Base-by-base conservation (phyloP, 2,329 filamentous ascomycete species). In the Pestalotiopsis sp. region DNA sequence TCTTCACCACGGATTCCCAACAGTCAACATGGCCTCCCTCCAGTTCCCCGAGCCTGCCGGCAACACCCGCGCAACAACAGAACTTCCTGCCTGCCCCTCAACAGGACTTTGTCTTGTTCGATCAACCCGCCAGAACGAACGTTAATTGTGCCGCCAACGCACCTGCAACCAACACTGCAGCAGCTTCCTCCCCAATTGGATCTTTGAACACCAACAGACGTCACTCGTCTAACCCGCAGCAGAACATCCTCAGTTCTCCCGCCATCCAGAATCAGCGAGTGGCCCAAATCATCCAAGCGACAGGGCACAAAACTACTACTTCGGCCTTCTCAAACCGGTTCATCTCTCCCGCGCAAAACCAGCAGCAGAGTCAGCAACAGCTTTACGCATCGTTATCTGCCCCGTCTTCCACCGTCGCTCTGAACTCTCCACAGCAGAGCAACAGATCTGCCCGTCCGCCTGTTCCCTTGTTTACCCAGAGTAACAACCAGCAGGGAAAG, bases 91-190 rank as follows among this genome's bases (percentile, higher is more conserved):
- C 83, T 80, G 83, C 85, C 75, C 85, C 82, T 69, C 88, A 88
- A 78, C 86, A 91, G 86, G 92, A 94, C 90, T 94, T 94, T 81
- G 90, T 93, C 83, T 89, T 94, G 86, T 93, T 91, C 90, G 86
- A 88, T 80, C 83, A 84, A 71, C 85, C 83, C 70, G 79, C 83
- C 76, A 81, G 75, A 77, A 77, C 77, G 79, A 81, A 75, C 83
- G 82, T 74, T 84, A 85, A 78, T 68, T 80, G 79, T 66, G 72
- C 81, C 73, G 78, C 76, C 71, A 80, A 80, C 78, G 82, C 82
- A 81, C 80, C 84, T 84, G 78, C 82, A 74, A 72, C 31, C 31
- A 36, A 77, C 78, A 71, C 79, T 80, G 74, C 76, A 74, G 67
- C 82, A 86, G 17, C 45, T 36, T 76, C 82, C 85, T 76, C 80